Percentiles rank a stretch among this genome's conserved stretches.
Conservation (phyloP, 2,329 filamentous ascomycete genomes). For the Penicillium sp. region DNA sequence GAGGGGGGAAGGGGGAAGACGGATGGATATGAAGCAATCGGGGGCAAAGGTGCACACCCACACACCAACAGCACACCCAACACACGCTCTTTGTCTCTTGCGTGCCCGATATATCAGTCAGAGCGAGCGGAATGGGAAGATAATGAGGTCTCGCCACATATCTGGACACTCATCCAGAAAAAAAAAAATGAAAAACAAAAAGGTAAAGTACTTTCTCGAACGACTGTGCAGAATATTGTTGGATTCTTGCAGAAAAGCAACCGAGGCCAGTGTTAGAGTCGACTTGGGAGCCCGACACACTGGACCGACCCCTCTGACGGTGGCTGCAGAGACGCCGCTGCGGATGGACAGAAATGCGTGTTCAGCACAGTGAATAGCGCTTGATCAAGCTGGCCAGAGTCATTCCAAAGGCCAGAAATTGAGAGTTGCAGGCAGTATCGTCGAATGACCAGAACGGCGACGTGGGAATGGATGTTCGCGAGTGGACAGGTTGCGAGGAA, state of each 20-base stretch:
- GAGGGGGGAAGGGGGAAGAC: too few species aligned
- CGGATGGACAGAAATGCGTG: constrained; percentile 7
- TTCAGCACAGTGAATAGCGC: constrained; percentile 15
- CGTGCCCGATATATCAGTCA: constrained; percentile 21
- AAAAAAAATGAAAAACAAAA: not conserved
- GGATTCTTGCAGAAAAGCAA: constrained; percentile 8
- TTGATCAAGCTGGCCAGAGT: constrained; percentile 3
- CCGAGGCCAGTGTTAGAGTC: constrained; percentile 9
- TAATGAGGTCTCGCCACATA: constrained; percentile 18
- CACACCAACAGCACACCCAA: too few species aligned
- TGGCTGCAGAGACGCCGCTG: constrained; percentile 11
- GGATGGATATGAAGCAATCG: too few species aligned
- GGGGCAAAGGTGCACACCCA: too few species aligned
- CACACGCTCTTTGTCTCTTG: constrained; percentile 4
- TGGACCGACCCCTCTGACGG: constrained; percentile 25
- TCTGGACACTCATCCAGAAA: constrained; percentile 4
- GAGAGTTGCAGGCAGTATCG: not conserved
- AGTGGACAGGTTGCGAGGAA: too few species aligned
- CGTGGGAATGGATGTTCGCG: too few species aligned
- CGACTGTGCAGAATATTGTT: constrained; percentile 11
- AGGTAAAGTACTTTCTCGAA: constrained; percentile 17
- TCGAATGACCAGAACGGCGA: too few species aligned
- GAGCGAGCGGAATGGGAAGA: constrained; percentile 12
- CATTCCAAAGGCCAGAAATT: constrained; percentile 9
- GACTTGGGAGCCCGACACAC: constrained; percentile 20